Evolutionary conservation across 345 rosid genomes (phyloP).

Genomic region (Citrus maxima): DNA sequence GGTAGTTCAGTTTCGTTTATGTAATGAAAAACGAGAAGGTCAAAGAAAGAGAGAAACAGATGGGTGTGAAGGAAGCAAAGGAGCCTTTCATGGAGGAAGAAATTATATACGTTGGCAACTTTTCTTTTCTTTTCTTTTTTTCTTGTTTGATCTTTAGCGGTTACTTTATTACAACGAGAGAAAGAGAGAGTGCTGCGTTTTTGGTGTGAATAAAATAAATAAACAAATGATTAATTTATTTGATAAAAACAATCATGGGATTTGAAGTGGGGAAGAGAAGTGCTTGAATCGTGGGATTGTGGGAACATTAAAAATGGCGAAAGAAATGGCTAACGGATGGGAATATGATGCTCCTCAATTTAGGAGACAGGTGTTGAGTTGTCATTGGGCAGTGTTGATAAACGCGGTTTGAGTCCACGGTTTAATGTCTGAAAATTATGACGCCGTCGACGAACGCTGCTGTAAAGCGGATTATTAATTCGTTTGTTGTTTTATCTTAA

Average conservation of each 20-base stretch:
- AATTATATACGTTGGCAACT: slow-evolving; percentile 1
- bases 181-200: background rate
- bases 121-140: background rate
- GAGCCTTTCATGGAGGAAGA: slow-evolving; percentile 41
- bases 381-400: background rate
- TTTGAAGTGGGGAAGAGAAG: background rate
- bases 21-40: slow-evolving; percentile 9
- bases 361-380: background rate
- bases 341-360: background rate
- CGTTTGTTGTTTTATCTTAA: background rate
- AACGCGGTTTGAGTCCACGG: background rate
- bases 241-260: background rate
- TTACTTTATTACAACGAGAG: slow-evolving; percentile 7
- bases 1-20: slow-evolving; percentile 33
- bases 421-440: background rate
- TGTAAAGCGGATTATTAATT: background rate
- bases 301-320: background rate
- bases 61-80: slow-evolving; percentile 37
- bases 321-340: background rate
- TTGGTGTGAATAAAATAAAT: background rate
- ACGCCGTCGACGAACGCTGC: background rate
- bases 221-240: background rate
- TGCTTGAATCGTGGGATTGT: background rate
- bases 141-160: background rate
- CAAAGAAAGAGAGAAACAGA: background rate